phyloP scores from a whole-genome alignment of 164 flowering plant species.

The Vitis amurensis region DNA sequence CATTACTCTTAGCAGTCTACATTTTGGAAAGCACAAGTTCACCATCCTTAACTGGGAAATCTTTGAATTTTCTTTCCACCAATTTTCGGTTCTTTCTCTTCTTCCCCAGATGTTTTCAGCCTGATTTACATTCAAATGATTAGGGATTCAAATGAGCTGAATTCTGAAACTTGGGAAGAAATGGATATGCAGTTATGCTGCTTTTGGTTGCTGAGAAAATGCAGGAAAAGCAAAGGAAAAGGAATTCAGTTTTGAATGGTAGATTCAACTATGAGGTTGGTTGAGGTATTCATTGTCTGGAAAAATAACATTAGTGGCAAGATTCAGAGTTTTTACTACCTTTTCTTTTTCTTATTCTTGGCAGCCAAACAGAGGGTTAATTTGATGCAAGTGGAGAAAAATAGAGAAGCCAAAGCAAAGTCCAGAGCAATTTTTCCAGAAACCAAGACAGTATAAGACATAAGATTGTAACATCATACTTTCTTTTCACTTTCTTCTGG shows the following conservation, averaged over 20 bases:
- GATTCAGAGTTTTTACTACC: too few species aligned
- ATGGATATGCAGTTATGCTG: background rate
- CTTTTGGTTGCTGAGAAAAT: slow-evolving; percentile 9
- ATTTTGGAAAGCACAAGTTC: slow-evolving; percentile 48
- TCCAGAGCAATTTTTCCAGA: background rate
- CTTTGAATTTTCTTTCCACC: background rate
- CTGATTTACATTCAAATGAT: slow-evolving; percentile 6
- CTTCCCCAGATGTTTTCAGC: slow-evolving; percentile 6
- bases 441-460: background rate
- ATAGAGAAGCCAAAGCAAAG: too few species aligned
- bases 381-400: too few species aligned
- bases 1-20: slow-evolving; percentile 48
- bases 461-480: background rate
- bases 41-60: slow-evolving; percentile 37
- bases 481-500: background rate
- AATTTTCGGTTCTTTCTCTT: background rate
- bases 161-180: background rate
- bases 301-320: too few species aligned
- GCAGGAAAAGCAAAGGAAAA: background rate
- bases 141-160: background rate
- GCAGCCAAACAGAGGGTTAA: too few species aligned
- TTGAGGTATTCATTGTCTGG: too few species aligned
- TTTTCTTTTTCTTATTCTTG: too few species aligned
- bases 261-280: too few species aligned
- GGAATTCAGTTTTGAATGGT: too few species aligned